Percentiles rank a stretch among this genome's conserved stretches.
phyloP scores from a whole-genome alignment of 345 rosid genomes.

The Dimocarpus longan region DNA sequence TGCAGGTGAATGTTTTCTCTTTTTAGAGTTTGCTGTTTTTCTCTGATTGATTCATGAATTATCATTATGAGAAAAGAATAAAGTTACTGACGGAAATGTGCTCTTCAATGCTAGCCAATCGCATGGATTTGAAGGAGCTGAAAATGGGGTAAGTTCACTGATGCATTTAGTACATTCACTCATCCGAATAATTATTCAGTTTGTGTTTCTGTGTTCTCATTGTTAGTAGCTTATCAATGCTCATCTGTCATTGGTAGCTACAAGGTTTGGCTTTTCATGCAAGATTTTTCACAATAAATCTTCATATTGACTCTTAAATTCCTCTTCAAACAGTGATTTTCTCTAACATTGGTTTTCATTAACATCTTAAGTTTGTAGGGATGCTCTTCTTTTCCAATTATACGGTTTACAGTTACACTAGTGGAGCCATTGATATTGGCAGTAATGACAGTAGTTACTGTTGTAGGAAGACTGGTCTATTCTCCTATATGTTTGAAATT shows the following conservation, averaged over 20 bases:
- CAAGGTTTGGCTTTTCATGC: neutral
- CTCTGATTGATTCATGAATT: slow-evolving; percentile 21
- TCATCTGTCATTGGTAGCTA: neutral
- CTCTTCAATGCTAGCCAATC: slow-evolving; percentile 49
- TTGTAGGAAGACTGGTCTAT: neutral
- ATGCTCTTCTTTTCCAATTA: neutral
- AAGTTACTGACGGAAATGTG: slow-evolving; percentile 37
- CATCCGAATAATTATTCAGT: neutral
- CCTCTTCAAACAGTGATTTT: neutral
- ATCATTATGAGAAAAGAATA: slow-evolving; percentile 16
- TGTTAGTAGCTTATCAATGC: slow-evolving; percentile 2
- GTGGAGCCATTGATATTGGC: neutral
- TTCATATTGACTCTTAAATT: neutral
- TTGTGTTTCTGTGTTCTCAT: neutral
- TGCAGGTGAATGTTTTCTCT: slow-evolving; percentile 42
- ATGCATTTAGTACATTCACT: slow-evolving; percentile 1
- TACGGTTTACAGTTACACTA: neutral
- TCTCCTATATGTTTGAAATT: neutral
- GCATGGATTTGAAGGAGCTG: slow-evolving; percentile 83
- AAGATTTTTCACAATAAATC: neutral
- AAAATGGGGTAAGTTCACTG: slow-evolving; percentile 75
- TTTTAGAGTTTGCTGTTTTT: slow-evolving; percentile 28
- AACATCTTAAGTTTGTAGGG: neutral
- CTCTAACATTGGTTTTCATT: neutral
- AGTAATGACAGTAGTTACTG: slow-evolving; percentile 3